Evolutionary conservation across 129 eudicot genomes (phyloP).

Genomic region (Lactuca saligna): DNA sequence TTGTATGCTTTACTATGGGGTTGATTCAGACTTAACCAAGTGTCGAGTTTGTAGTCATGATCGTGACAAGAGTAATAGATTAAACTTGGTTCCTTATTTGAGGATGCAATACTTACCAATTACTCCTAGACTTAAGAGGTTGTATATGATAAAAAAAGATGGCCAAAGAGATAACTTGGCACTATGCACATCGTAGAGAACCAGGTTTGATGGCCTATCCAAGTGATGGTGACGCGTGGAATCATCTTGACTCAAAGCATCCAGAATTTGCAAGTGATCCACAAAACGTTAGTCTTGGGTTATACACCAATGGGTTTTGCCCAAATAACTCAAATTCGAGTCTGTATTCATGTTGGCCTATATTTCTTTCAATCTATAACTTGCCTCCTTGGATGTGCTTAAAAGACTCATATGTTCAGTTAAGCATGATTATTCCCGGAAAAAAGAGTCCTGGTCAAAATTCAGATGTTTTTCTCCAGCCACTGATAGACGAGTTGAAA

Average conservation of each 20-base stretch:
- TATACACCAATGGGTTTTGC: neutral
- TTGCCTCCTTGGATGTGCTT: no score
- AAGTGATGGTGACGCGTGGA: neutral
- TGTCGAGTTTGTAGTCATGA: neutral
- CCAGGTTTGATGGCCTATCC: no score
- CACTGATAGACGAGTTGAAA: neutral
- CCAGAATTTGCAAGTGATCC: neutral
- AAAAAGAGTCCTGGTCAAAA: neutral
- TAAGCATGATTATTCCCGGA: no score
- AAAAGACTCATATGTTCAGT: no score
- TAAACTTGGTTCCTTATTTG: no score
- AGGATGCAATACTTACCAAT: neutral
- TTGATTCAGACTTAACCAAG: neutral
- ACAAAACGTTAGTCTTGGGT: constrained; percentile 1
- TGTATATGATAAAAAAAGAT: neutral
- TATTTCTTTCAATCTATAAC: neutral
- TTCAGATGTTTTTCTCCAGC: neutral
- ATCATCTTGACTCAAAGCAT: neutral
- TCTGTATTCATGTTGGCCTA: constrained; percentile 1
- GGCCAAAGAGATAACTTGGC: no score
- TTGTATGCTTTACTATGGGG: no score
- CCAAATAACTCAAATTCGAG: neutral
- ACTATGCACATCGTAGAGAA: no score
- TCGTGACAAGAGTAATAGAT: neutral
- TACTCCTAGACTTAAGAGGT: neutral